These are phyloP conservation scores for Trametes hirsuta DNA, from an alignment of 1,284 basidiomycete genomes.

Conservation along the genomic window DNA sequence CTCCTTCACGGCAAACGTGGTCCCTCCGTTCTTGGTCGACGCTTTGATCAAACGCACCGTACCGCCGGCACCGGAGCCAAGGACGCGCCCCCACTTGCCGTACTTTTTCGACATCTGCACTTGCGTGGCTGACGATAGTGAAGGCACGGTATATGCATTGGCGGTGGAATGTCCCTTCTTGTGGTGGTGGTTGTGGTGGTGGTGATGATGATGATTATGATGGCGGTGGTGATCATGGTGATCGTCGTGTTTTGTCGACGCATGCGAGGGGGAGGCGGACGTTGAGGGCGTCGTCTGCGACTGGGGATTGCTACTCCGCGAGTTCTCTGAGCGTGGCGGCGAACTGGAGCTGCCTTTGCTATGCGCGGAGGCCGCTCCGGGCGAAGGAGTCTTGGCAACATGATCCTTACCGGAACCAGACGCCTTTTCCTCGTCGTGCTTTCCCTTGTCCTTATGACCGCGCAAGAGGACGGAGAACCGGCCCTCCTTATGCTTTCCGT, in stretches of 20 bases:
- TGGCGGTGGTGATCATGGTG: slow-evolving; percentile 8
- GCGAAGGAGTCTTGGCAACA: slow-evolving; percentile 33
- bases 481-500: slow-evolving; percentile 26
- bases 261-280: slow-evolving; percentile 10
- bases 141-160: slow-evolving; percentile 31
- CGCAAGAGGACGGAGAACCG: slow-evolving; percentile 33
- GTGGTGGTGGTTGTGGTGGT: slow-evolving; percentile 8
- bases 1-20: slow-evolving; percentile 96
- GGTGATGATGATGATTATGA: slow-evolving; percentile 1
- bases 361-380: slow-evolving; percentile 30
- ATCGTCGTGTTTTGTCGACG: slow-evolving; percentile 21
- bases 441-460: slow-evolving; percentile 24
- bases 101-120: slow-evolving; percentile 97
- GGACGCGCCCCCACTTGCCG: slow-evolving; percentile 96
- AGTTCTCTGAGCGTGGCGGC: slow-evolving; percentile 31
- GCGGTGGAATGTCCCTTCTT: slow-evolving; percentile 8
- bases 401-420: slow-evolving; percentile 13
- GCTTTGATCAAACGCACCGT: slow-evolving; percentile 97
- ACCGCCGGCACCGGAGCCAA: slow-evolving; percentile 96
- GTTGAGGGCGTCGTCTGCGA: slow-evolving; percentile 19
- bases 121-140: slow-evolving; percentile 80
- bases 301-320: slow-evolving; percentile 25
- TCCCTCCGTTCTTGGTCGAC: slow-evolving; percentile 75
- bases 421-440: slow-evolving; percentile 14
- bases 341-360: slow-evolving; percentile 32